phyloP scores from a whole-genome alignment of 768 basidiomycete genomes.

The Pleurotus platypus region DNA sequence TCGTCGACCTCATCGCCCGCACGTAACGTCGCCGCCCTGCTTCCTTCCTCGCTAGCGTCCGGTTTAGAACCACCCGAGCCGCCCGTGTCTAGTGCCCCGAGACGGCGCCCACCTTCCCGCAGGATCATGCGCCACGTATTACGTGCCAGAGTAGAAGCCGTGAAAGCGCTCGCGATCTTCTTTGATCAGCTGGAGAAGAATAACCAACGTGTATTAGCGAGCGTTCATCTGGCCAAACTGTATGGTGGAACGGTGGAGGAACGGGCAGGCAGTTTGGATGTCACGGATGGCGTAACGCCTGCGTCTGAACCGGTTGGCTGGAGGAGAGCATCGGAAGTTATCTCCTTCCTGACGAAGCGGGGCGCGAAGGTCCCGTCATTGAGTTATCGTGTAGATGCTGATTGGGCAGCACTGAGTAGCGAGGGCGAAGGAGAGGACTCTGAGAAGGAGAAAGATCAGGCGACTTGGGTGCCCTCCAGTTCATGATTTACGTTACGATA shows the following conservation, averaged over 20 bases:
- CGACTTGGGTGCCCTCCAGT: not conserved
- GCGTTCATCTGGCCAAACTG: conserved; percentile 43
- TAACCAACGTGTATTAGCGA: conserved; percentile 40
- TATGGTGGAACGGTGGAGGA: conserved; percentile 43
- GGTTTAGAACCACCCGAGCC: conserved; percentile 34
- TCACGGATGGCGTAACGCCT: conserved; percentile 12
- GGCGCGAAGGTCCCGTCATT: conserved; percentile 70
- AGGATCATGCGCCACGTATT: conserved; percentile 88
- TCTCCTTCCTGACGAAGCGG: conserved; percentile 60
- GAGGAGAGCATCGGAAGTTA: conserved; percentile 68
- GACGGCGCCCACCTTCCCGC: conserved; percentile 66
- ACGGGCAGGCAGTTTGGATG: conserved; percentile 20
- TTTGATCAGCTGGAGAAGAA: conserved; percentile 57
- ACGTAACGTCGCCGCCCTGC: conserved; percentile 9
- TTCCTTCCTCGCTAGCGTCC: conserved; percentile 13
- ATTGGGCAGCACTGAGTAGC: conserved; percentile 71
- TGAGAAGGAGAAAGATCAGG: conserved; percentile 24
- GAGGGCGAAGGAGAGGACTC: conserved; percentile 47
- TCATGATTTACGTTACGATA: not conserved
- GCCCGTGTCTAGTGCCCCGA: conserved; percentile 31
- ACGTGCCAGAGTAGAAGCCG: conserved; percentile 79
- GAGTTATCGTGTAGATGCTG: conserved; percentile 47
- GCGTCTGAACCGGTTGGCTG: conserved; percentile 39
- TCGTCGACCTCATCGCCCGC: conserved; percentile 11
- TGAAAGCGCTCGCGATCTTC: conserved; percentile 68